Evolutionary conservation across 768 basidiomycete species (phyloP).

Genomic region (Boletus huronensis): DNA sequence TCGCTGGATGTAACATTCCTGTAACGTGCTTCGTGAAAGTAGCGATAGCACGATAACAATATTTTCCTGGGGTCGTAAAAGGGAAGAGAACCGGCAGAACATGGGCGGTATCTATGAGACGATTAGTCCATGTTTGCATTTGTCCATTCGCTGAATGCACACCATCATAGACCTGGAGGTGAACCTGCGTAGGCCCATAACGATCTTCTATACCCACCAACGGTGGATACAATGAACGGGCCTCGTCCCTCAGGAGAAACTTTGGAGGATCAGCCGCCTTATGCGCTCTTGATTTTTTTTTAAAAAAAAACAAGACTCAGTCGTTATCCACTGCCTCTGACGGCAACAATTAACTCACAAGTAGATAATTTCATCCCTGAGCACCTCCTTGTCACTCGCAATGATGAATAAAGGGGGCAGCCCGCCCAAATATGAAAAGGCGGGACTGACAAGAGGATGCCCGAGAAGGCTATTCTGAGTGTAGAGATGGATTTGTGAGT

Average conservation of each 20-base stretch:
- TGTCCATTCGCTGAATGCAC: slow-evolving; percentile 13
- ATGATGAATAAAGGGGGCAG: slow-evolving; percentile 84
- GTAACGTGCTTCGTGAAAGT: slow-evolving; percentile 66
- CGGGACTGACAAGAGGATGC: slow-evolving; percentile 84
- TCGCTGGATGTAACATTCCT: slow-evolving; percentile 34
- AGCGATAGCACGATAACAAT: slow-evolving; percentile 75
- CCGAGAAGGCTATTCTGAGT: slow-evolving; percentile 70
- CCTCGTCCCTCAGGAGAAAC: slow-evolving; percentile 49
- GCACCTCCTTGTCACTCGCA: slow-evolving; percentile 85
- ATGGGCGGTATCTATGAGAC: slow-evolving; percentile 59
- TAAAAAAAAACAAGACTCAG: neutral
- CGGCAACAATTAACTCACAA: slow-evolving; percentile 43
- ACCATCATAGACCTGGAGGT: slow-evolving; percentile 93
- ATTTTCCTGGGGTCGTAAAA: slow-evolving; percentile 76
- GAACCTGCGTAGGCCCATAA: slow-evolving; percentile 69
- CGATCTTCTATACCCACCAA: slow-evolving; percentile 52
- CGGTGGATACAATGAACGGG: slow-evolving; percentile 52
- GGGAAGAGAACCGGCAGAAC: slow-evolving; percentile 70
- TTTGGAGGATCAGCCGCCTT: slow-evolving; percentile 82
- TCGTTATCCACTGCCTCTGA: neutral
- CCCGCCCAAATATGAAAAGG: slow-evolving; percentile 81
- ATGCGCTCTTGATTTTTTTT: slow-evolving; percentile 65
- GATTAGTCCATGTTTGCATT: slow-evolving; percentile 15
- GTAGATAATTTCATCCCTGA: slow-evolving; percentile 91
- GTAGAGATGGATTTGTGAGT: slow-evolving; percentile 83